Conservation (phyloP, 2,329 filamentous ascomycete genomes). For the Trichoderma arundinaceum region DNA sequence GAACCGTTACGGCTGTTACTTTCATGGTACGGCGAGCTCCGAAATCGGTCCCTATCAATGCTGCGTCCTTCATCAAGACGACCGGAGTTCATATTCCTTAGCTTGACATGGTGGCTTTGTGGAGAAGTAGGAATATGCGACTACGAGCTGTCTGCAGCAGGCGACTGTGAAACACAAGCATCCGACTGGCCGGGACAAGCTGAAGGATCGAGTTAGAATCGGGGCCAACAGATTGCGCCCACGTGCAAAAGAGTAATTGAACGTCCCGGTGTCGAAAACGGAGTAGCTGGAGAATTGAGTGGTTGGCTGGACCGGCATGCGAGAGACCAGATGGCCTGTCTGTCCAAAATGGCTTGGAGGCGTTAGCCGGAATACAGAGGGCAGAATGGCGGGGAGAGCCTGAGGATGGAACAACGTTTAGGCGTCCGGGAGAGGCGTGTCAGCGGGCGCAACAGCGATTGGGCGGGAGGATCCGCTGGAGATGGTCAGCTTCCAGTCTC, state of each 20-base stretch:
- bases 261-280: slow-evolving; percentile 14
- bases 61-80: not conserved
- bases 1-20: not conserved
- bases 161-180: not conserved
- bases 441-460: slow-evolving; percentile 19
- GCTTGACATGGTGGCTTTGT: slow-evolving; percentile 3
- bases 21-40: slow-evolving; percentile 13
- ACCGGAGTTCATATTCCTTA: not conserved
- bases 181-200: not conserved
- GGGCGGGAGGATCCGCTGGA: slow-evolving; percentile 16
- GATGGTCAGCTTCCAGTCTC: not conserved
- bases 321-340: not conserved
- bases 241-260: not conserved
- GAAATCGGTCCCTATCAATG: not conserved
- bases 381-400: not conserved
- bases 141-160: not conserved
- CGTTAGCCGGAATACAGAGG: not conserved
- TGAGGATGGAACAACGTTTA: slow-evolving; percentile 16
- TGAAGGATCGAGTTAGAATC: not conserved
- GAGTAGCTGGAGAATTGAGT: not conserved
- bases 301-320: not conserved
- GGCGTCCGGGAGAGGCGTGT: slow-evolving; percentile 22
- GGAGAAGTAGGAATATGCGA: not conserved
- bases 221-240: not conserved
- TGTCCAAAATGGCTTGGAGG: not conserved